These are phyloP conservation scores for Silene vulgaris DNA, from an alignment of 179 eudicot species.

Conservation along the genomic window DNA sequence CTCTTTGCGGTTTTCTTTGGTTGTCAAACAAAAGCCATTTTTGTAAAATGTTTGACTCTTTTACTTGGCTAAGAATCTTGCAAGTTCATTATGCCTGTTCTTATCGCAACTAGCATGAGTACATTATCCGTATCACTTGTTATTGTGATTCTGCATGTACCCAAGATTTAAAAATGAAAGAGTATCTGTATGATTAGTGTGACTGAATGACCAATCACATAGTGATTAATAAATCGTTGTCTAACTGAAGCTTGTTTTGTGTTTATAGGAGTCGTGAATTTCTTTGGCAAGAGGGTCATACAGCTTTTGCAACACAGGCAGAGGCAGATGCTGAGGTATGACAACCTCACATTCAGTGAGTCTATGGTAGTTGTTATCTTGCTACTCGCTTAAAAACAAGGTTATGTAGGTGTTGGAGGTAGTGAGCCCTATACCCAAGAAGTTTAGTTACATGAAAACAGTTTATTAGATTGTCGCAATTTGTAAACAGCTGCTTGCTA, in stretches of 20 bases:
- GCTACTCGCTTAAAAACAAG: neutral
- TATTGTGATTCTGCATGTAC: neutral
- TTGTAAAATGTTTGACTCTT: neutral
- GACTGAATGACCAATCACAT: neutral
- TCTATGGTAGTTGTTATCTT: neutral
- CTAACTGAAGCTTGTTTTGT: constrained; percentile 18
- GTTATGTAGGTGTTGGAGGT: no score
- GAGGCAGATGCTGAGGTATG: constrained; percentile 94
- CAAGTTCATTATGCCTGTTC: neutral
- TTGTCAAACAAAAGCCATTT: neutral
- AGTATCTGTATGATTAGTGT: neutral
- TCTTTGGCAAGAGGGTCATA: constrained; percentile 57
- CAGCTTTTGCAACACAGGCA: constrained; percentile 80
- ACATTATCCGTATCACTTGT: neutral
- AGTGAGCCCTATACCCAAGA: neutral
- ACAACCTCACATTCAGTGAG: neutral
- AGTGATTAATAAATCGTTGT: neutral
- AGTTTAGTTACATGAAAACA: neutral
- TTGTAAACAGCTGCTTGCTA: neutral
- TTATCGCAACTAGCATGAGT: neutral
- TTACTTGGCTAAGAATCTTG: neutral
- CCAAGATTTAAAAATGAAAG: neutral
- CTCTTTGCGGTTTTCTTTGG: neutral
- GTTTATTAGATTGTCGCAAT: neutral
- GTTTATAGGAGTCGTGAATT: constrained; percentile 90